Conservation (phyloP, 108 stramenopile genomes). For the Conticribra guillardii region DNA sequence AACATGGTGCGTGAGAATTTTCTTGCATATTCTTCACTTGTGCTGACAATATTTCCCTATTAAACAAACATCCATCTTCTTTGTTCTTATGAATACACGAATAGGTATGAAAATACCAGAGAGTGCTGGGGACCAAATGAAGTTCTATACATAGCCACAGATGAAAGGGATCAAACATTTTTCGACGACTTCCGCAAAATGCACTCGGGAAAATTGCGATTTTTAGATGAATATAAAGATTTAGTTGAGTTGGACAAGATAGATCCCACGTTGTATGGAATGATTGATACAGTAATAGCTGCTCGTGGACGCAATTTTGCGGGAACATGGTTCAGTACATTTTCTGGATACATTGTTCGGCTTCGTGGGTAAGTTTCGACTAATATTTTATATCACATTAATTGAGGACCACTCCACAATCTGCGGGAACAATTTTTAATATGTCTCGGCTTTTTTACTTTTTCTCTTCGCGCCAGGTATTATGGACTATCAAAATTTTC, state of each 20-base stretch:
- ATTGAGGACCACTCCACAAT: no score
- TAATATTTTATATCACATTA: neutral
- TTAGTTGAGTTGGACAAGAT: constrained; percentile 56
- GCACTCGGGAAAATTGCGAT: constrained; percentile 59
- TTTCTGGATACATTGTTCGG: constrained; percentile 79
- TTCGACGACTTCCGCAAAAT: constrained; percentile 76
- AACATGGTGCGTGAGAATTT: constrained; percentile 20
- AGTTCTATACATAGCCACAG: constrained; percentile 86
- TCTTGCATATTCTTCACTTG: neutral
- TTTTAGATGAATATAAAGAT: constrained; percentile 77
- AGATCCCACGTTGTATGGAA: constrained; percentile 74
- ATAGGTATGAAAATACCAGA: constrained; percentile 46
- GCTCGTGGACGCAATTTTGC: constrained; percentile 78
- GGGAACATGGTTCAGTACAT: constrained; percentile 93
- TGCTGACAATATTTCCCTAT: neutral
- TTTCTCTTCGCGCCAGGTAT: constrained; percentile 58
- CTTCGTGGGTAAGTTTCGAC: constrained; percentile 8
- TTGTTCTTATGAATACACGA: no score
- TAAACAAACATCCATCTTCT: no score
- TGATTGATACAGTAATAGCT: constrained; percentile 87
- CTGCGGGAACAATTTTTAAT: no score
- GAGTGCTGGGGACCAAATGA: constrained; percentile 55
- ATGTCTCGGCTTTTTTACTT: no score
- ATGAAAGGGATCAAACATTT: constrained; percentile 79
- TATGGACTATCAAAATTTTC: constrained; percentile 66